Evolutionary conservation across 2,329 filamentous ascomycete species (phyloP), one percentile per base, ranked within the genome.

Genomic region (Trichoderma citrinoviride): DNA sequence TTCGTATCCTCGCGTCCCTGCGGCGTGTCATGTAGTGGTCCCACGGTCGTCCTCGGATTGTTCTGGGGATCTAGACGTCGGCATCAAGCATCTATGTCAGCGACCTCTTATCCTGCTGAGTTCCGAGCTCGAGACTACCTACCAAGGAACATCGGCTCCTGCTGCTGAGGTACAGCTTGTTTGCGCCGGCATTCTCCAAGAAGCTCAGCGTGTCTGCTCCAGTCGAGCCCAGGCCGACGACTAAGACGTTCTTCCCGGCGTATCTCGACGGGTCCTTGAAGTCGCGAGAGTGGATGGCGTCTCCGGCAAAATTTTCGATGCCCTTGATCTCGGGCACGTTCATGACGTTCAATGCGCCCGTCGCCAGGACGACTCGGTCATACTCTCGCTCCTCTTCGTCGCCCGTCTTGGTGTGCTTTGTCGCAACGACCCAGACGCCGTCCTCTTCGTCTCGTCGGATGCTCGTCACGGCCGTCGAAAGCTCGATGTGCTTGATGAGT

Each of bases 211-310:
- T 68, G 43, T 75, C 73, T 1, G 69, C 69, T 15, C 71, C 73
- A 1, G 77, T 80, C 46, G 76, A 76, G 17, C 78, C 77, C n/a
- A 80, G 69, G n/a, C 81, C 81, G 5, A 83, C 73, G 0, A 83
- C 74, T 5, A 83, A 67, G 2, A 83, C 77, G n/a, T 73, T 80
- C 69, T 81, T 79, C 10, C 73, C 76, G 15, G 73, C 70, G 67
- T 80, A 81, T 29, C 68, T 68, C 7, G 67, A 63, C 1, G 70
- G 66, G 68, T 70, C 70, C 19, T 77, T 75, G 61, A 77, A 79
- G 19, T 73, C 68, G 21, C 77, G 73, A 0, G 77, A 76, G 67
- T 83, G 81, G 2, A 82, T 72, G 12, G 77, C 65, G 2, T 73
- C 70, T 3, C 79, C 80, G 41, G 74, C 61, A 63, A 80, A 82